Evolutionary conservation across 129 eudicot species (phyloP).

Genomic region (Ambrosia artemisiifolia): DNA sequence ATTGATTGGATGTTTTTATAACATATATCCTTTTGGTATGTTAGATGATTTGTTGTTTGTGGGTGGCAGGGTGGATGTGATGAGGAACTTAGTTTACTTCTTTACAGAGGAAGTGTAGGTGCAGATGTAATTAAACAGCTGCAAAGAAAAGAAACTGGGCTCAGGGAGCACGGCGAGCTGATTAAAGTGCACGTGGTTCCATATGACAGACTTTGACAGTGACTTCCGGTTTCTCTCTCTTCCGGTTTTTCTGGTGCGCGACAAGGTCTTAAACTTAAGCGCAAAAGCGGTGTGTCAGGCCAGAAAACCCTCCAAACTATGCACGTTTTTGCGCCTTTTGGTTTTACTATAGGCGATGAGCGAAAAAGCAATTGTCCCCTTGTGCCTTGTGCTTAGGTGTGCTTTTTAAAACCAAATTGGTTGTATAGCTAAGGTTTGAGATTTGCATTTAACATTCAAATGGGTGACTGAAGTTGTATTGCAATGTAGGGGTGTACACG

Average conservation of each 20-base stretch:
- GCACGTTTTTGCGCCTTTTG: too few species aligned
- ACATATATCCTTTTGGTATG: neutral
- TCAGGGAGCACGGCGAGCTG: slow-evolving; percentile 85
- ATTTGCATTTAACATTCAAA: neutral
- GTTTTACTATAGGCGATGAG: too few species aligned
- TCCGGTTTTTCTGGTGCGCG: too few species aligned
- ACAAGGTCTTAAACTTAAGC: too few species aligned
- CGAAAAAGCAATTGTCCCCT: too few species aligned
- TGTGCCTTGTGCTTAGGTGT: too few species aligned
- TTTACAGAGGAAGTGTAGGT: slow-evolving; percentile 68
- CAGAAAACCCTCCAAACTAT: too few species aligned
- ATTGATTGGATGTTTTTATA: neutral
- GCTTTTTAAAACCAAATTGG: too few species aligned
- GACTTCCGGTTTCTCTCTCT: too few species aligned
- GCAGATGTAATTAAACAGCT: slow-evolving; percentile 63
- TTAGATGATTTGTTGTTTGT: neutral
- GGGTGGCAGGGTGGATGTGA: slow-evolving; percentile 85
- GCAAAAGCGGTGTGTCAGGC: too few species aligned
- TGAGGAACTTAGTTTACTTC: slow-evolving; percentile 82
- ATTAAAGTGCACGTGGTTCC: slow-evolving; percentile 87
- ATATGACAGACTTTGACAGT: slow-evolving; percentile 68
- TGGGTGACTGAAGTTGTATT: neutral
- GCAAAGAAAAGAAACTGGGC: slow-evolving; percentile 89
- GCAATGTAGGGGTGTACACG: slow-evolving; percentile 80
- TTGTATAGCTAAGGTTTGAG: too few species aligned